Base-by-base conservation (phyloP, 140 eudicot genomes). In the Ambrosia hybrid region DNA sequence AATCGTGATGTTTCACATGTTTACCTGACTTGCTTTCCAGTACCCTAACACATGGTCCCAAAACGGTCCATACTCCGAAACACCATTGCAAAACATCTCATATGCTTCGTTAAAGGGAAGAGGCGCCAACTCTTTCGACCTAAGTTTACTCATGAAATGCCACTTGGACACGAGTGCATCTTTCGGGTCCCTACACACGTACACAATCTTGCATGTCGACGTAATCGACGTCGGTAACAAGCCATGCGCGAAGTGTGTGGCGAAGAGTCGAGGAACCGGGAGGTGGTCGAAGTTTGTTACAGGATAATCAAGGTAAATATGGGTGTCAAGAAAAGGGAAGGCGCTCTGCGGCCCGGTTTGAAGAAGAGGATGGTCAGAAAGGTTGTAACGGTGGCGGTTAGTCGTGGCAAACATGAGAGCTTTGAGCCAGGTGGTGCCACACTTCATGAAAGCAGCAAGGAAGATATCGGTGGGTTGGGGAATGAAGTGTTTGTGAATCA, bases 361-460 rank as follows among this genome's bases (percentile, higher is more conserved):
- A 12, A 73, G 79, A 36, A 79, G 69, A 34, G 73, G 78, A 66
- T 72, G 70, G 56, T 72, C 55, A 26, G 73, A 57, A 15, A 53
- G 15, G 1, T 60, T 72, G 61, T 71, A 65, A 34, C 52, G 79
- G 52, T 79, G 75, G 70, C 78, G 71, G 55, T 73, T 73, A 6
- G 33, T 15, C 16, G 33, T 73, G 52, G 83, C 71, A 2, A 79
- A 79, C 80, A 68, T 73, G 73, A 67, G 79, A 12, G 83, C 78
- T 49, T 79, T 79, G 71, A 79, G 71, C 83, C 80, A 76, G 3
- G 79, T 79, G 63, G 83, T 79, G 33, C 83, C 83, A 73, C 79
- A 73, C 21, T 79, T 79, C 70, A 68, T 67, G 56, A 55, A 57
- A 17, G 75, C 41, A 3, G 79, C 52, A n/a, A 78, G 78, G 9